These are phyloP conservation scores for Tagetes patula DNA, from an alignment of 129 eudicot genomes.

Conservation along the genomic window DNA sequence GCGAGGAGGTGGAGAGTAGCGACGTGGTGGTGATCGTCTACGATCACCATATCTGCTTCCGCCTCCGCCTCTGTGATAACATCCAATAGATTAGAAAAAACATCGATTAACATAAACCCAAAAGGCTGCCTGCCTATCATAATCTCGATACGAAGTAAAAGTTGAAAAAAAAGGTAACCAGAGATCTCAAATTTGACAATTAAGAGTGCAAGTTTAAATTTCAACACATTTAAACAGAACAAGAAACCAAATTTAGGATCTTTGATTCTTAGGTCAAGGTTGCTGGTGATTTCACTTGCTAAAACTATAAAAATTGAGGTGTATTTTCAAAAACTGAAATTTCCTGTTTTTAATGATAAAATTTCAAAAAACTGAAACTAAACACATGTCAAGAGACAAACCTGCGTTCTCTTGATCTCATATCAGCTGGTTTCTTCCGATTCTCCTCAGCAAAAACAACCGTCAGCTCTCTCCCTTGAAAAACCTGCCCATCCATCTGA, in stretches of 20 bases:
- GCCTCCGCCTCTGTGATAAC: slow-evolving; percentile 24
- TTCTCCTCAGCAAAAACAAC: slow-evolving; percentile 70
- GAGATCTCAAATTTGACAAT: background rate
- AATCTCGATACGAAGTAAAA: background rate
- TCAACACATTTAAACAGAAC: no score
- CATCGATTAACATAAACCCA: background rate
- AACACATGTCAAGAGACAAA: background rate
- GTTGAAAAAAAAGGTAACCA: background rate
- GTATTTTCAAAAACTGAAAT: no score
- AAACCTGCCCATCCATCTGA: slow-evolving; percentile 56
- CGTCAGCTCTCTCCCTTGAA: slow-evolving; percentile 53
- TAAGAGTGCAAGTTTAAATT: no score
- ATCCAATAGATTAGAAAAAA: background rate
- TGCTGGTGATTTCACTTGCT: background rate
- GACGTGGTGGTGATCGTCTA: slow-evolving; percentile 32
- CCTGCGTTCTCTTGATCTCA: slow-evolving; percentile 55
- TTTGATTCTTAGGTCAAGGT: background rate
- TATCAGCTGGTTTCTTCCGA: slow-evolving; percentile 57
- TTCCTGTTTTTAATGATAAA: background rate
- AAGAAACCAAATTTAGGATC: background rate
- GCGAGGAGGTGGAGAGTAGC: slow-evolving; percentile 26
- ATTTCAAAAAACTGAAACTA: background rate
- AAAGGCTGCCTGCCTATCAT: background rate
- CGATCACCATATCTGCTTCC: slow-evolving; percentile 28
- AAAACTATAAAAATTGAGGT: no score